These are phyloP conservation scores for Rhamnella rubrinervis DNA, from an alignment of 331 rosid species.

Conservation along the genomic window DNA sequence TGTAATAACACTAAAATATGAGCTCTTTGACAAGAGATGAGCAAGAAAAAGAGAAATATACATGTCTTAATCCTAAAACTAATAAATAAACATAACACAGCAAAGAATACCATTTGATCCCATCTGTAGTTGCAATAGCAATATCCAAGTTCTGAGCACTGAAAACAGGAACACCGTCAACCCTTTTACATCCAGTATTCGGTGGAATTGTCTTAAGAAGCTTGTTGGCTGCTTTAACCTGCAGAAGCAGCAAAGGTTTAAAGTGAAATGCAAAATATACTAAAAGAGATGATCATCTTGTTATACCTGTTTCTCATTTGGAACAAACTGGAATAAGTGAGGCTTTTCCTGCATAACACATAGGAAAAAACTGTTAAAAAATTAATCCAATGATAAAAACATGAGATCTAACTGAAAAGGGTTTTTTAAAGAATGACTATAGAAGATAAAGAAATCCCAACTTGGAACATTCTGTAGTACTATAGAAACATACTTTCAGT, in stretches of 20 bases:
- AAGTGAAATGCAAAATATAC: background rate
- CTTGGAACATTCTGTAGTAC: background rate
- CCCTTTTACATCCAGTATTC: conserved; percentile 56
- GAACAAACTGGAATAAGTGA: conserved; percentile 88
- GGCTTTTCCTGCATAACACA: conserved; percentile 82
- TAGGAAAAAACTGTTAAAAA: conserved; percentile 15
- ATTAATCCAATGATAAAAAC: conserved; percentile 6
- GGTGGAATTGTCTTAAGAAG: conserved; percentile 62
- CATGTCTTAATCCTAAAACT: background rate
- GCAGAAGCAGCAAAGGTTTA: conserved; percentile 15
- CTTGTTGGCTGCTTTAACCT: conserved; percentile 95
- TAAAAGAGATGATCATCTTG: background rate
- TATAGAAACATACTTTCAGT: background rate
- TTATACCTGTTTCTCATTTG: conserved; percentile 93
- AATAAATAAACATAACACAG: conserved; percentile 15
- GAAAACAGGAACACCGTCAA: conserved; percentile 96
- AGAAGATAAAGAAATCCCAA: background rate
- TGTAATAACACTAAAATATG: no score
- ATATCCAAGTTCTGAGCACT: conserved; percentile 94
- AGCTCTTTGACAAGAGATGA: background rate
- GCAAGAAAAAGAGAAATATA: background rate
- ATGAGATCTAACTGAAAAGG: background rate
- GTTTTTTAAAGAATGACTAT: conserved; percentile 1
- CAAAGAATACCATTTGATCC: conserved; percentile 70
- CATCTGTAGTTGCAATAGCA: conserved; percentile 88